These are phyloP conservation scores for Alternaria infectoria DNA, from an alignment of 2,329 filamentous ascomycete genomes.

Conservation along the genomic window DNA sequence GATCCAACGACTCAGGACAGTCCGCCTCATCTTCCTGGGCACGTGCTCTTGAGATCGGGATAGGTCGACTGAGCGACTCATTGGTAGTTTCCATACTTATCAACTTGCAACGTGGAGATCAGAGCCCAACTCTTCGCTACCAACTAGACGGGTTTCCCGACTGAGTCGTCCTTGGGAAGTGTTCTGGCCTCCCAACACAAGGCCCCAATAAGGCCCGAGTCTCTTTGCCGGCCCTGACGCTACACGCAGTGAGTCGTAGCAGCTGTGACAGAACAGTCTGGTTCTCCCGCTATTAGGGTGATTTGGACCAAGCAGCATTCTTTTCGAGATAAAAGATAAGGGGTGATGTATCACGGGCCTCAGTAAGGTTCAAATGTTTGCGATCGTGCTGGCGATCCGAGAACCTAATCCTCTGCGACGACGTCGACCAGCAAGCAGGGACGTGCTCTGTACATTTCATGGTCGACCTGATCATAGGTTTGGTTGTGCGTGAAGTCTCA, in stretches of 20 bases:
- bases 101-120: neutral
- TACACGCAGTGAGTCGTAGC: neutral
- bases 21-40: conserved; percentile 8
- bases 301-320: neutral
- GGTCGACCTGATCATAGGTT: neutral
- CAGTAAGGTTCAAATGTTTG: neutral
- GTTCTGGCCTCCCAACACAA: neutral
- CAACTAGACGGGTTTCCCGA: neutral
- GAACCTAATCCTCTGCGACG: neutral
- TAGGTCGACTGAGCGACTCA: conserved; percentile 8
- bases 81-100: conserved; percentile 2
- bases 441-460: neutral
- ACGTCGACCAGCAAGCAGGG: neutral
- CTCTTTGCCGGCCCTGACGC: neutral
- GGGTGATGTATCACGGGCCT: neutral
- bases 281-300: neutral
- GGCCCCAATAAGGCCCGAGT: neutral
- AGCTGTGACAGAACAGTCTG: neutral
- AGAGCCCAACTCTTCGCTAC: conserved; percentile 1
- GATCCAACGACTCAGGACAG: conserved; percentile 13
- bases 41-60: conserved; percentile 15
- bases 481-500: neutral
- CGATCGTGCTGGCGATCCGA: neutral
- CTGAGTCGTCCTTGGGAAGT: neutral
- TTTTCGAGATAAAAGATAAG: neutral